Conservation (phyloP, 2,329 filamentous ascomycete genomes). For the Fusarium vanettenii region DNA sequence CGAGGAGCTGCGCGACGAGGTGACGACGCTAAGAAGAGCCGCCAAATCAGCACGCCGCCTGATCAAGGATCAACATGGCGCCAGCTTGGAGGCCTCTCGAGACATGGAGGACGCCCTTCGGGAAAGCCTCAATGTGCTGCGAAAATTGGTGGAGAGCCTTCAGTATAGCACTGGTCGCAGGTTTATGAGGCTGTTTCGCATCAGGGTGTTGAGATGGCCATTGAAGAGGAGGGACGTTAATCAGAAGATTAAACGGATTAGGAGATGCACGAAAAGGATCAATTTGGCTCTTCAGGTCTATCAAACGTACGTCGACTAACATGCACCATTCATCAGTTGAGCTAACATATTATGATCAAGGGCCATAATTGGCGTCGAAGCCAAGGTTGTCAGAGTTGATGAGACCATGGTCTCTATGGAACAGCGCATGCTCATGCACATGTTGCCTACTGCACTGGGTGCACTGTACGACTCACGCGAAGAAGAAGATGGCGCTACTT, state of each 20-base stretch:
- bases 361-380: neutral
- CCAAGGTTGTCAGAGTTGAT: neutral
- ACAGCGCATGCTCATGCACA: neutral
- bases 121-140: neutral
- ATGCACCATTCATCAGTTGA: neutral
- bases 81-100: neutral
- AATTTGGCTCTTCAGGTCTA: constrained; percentile 48
- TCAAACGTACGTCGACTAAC: constrained; percentile 42
- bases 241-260: constrained; percentile 41
- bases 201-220: constrained; percentile 53
- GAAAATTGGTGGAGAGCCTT: neutral
- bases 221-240: constrained; percentile 33
- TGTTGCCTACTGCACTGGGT: neutral
- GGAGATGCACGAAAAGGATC: constrained; percentile 43
- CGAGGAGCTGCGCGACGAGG: constrained; percentile 45
- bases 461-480: neutral
- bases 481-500: neutral
- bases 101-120: neutral
- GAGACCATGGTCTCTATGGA: neutral
- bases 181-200: constrained; percentile 46
- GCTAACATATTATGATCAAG: neutral
- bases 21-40: constrained; percentile 40
- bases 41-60: constrained; percentile 43
- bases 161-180: constrained; percentile 32
- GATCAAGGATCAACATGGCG: constrained; percentile 35